Evolutionary conservation across 192 early-diverging fungal genomes (phyloP).

Genomic region (Backusella westeae): DNA sequence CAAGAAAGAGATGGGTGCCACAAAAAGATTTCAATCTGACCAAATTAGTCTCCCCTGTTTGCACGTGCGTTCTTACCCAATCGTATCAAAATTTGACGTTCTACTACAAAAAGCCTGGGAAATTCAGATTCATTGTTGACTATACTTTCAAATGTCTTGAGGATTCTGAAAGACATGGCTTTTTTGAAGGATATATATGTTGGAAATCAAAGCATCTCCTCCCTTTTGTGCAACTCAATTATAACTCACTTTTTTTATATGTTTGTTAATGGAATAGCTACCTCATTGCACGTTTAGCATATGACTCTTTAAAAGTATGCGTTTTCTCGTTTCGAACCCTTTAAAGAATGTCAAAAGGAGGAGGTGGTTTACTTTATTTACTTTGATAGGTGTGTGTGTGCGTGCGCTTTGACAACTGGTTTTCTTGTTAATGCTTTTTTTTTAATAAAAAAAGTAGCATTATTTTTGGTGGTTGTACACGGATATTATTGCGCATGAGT

Average conservation of each 20-base stretch:
- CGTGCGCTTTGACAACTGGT: not conserved
- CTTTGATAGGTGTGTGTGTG: not conserved
- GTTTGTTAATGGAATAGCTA: not conserved
- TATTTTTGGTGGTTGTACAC: not conserved
- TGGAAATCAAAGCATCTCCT: no score
- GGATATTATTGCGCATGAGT: not conserved
- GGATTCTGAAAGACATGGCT: no score
- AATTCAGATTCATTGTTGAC: not conserved
- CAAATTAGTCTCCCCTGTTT: not conserved
- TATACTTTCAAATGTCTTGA: not conserved
- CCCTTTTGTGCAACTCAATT: not conserved
- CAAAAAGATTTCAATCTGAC: not conserved
- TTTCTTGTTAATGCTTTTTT: not conserved
- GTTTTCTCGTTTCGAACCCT: not conserved
- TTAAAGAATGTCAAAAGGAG: not conserved
- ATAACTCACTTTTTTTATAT: not conserved
- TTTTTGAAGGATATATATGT: no score
- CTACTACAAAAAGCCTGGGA: not conserved
- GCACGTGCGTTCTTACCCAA: not conserved
- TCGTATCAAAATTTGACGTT: not conserved
- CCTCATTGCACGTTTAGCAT: not conserved
- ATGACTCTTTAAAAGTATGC: not conserved
- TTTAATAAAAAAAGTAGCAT: no score
- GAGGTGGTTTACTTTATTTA: not conserved
- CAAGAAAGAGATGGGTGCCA: not conserved